Percentiles rank a stretch among this genome's conserved stretches.
These are phyloP conservation scores for Cicer arietinum DNA, from an alignment of 306 rosid species.

Conservation along the genomic window DNA sequence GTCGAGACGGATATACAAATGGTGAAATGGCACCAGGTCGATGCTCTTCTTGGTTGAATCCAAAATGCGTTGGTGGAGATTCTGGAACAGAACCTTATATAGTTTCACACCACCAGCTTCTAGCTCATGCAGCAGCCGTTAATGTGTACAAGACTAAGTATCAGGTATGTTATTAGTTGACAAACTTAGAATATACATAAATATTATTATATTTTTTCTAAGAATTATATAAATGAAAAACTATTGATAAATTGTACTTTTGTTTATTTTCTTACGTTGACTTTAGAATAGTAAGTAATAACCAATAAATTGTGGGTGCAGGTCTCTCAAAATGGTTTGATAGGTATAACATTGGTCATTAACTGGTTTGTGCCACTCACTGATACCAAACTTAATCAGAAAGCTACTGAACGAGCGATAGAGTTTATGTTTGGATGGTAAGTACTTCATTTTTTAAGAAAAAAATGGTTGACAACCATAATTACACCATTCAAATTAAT, in stretches of 20 bases:
- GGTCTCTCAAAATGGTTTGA: conserved; percentile 55
- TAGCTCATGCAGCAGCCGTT: conserved; percentile 55
- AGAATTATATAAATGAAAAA: background rate
- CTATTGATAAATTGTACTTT: background rate
- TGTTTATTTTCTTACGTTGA: background rate
- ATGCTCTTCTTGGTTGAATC: conserved; percentile 45
- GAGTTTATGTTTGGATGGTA: conserved; percentile 49
- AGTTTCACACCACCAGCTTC: conserved; percentile 47
- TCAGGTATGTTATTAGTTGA: conserved; percentile 35
- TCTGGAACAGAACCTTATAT: conserved; percentile 52
- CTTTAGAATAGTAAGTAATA: background rate
- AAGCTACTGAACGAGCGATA: conserved; percentile 49
- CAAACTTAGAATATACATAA: background rate
- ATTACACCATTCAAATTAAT: no score
- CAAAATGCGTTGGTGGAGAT: conserved; percentile 46
- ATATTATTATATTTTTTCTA: background rate
- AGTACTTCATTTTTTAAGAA: conserved; percentile 1
- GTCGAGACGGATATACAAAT: conserved; percentile 2
- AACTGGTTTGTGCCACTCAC: conserved; percentile 54
- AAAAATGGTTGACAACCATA: no score
- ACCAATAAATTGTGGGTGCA: conserved; percentile 20
- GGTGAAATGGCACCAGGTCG: conserved; percentile 49
- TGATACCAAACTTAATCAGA: conserved; percentile 13
- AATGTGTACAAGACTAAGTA: conserved; percentile 47
- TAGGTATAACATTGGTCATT: conserved; percentile 53